These are phyloP conservation scores for Albifimbria verrucaria DNA, from an alignment of 2,329 filamentous ascomycete species.

Conservation along the genomic window DNA sequence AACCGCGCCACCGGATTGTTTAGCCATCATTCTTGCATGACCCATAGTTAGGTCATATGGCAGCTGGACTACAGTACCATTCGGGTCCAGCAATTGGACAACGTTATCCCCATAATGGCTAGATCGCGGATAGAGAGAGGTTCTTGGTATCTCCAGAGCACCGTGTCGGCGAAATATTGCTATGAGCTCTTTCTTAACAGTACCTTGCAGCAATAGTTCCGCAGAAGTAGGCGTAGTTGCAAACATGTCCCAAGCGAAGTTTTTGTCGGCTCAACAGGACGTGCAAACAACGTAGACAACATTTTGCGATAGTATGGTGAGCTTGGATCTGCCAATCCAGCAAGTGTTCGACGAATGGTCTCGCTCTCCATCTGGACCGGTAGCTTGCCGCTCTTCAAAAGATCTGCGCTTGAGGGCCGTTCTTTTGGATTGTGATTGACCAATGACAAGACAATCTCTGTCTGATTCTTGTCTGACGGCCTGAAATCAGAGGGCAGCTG, in stretches of 20 bases:
- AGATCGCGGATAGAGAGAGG: slow-evolving; percentile 77
- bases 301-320: slow-evolving; percentile 90
- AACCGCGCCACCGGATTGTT: slow-evolving; percentile 56
- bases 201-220: slow-evolving; percentile 66
- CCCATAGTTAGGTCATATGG: slow-evolving; percentile 91
- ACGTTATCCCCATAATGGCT: slow-evolving; percentile 70
- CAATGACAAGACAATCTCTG: slow-evolving; percentile 74
- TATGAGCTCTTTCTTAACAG: slow-evolving; percentile 71
- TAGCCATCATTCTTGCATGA: slow-evolving; percentile 79
- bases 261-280: slow-evolving; percentile 75
- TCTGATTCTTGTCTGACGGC: slow-evolving; percentile 67
- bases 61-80: slow-evolving; percentile 87
- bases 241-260: slow-evolving; percentile 74
- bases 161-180: slow-evolving; percentile 86
- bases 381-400: slow-evolving; percentile 81
- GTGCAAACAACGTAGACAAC: slow-evolving; percentile 78
- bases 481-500: slow-evolving; percentile 71
- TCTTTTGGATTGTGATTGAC: slow-evolving; percentile 80
- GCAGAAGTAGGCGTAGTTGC: slow-evolving; percentile 48
- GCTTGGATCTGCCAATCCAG: slow-evolving; percentile 74
- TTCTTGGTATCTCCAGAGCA: slow-evolving; percentile 75
- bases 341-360: slow-evolving; percentile 78
- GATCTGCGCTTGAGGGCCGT: slow-evolving; percentile 76
- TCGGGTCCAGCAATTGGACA: slow-evolving; percentile 76
- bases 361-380: slow-evolving; percentile 93